Conservation (phyloP, 768 basidiomycete genomes). For the Tulasnella sp. region DNA sequence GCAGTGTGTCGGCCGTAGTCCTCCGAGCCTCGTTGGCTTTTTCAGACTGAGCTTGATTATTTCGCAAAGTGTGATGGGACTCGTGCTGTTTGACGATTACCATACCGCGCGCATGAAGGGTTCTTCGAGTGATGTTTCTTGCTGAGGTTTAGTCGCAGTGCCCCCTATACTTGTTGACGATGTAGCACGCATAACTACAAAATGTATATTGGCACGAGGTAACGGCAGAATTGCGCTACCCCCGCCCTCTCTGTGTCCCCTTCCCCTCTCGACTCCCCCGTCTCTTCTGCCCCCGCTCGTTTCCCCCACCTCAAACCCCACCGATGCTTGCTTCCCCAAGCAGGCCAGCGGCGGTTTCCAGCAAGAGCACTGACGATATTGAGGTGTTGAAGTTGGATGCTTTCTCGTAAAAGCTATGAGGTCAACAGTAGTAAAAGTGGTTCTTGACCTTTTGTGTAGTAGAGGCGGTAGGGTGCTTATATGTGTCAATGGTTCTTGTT, state of each 20-base stretch:
- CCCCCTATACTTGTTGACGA: too few species aligned
- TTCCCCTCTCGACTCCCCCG: constrained; percentile 18
- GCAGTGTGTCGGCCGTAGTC: too few species aligned
- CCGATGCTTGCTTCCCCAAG: background rate
- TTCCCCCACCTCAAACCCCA: constrained; percentile 18
- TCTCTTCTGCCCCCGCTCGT: constrained; percentile 9
- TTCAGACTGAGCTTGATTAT: too few species aligned
- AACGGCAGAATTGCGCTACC: too few species aligned
- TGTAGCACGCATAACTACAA: too few species aligned
- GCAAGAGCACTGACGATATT: constrained; percentile 7
- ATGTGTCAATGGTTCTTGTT: background rate
- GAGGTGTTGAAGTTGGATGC: constrained; percentile 15
- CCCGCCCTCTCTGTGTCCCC: constrained; percentile 2
- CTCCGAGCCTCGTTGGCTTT: too few species aligned
- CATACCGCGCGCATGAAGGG: too few species aligned
- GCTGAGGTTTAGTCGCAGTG: too few species aligned
- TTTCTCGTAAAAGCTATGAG: background rate
- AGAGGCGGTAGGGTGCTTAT: background rate
- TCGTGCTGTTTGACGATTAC: too few species aligned
- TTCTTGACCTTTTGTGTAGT: background rate
- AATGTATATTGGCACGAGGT: too few species aligned
- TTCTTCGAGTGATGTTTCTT: too few species aligned
- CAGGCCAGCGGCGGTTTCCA: background rate
- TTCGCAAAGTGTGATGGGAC: too few species aligned
- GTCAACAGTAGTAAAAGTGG: background rate